Percentiles rank a stretch among this genome's conserved stretches.
phyloP scores from a whole-genome alignment of 495 filamentous ascomycete genomes.

The Tetracladium marchalianum region DNA sequence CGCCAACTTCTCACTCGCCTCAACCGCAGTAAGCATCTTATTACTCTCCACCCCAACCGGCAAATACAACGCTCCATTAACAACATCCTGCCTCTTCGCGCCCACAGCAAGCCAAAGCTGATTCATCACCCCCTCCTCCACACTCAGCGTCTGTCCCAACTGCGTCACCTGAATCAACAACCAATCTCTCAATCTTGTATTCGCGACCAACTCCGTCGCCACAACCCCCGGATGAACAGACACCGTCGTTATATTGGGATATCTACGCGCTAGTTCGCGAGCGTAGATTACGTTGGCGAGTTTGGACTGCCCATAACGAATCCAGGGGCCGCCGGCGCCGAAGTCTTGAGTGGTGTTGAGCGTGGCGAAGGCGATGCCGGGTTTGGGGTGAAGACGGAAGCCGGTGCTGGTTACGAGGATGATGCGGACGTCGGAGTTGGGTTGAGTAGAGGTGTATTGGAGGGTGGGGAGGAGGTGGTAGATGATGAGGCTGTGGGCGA shows the following conservation, averaged over 20 bases:
- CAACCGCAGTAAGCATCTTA: conserved; percentile 20
- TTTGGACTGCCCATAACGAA: conserved; percentile 47
- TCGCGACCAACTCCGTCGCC: background rate
- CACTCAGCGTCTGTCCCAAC: conserved; percentile 17
- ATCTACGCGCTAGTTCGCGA: conserved; percentile 43
- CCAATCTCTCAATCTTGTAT: conserved; percentile 7
- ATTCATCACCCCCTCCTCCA: conserved; percentile 40
- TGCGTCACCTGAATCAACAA: conserved; percentile 3
- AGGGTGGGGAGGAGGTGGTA: conserved; percentile 50
- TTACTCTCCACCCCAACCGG: conserved; percentile 35
- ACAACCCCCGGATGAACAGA: conserved; percentile 59
- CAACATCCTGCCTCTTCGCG: conserved; percentile 18
- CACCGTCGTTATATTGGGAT: conserved; percentile 45
- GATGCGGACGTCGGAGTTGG: conserved; percentile 7
- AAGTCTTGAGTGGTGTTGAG: conserved; percentile 8
- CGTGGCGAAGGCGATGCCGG: conserved; percentile 27
- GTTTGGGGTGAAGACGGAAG: conserved; percentile 17
- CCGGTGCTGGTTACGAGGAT: conserved; percentile 25
- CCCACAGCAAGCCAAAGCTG: conserved; percentile 51
- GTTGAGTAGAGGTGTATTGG: conserved; percentile 22
- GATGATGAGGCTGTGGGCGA: conserved; percentile 57
- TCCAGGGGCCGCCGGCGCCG: conserved; percentile 17
- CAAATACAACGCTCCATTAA: conserved; percentile 39
- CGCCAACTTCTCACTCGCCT: conserved; percentile 31
- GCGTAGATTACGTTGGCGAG: conserved; percentile 44